Conservation (phyloP, 2,329 filamentous ascomycete species). For the Chaetomium olivaceum region DNA sequence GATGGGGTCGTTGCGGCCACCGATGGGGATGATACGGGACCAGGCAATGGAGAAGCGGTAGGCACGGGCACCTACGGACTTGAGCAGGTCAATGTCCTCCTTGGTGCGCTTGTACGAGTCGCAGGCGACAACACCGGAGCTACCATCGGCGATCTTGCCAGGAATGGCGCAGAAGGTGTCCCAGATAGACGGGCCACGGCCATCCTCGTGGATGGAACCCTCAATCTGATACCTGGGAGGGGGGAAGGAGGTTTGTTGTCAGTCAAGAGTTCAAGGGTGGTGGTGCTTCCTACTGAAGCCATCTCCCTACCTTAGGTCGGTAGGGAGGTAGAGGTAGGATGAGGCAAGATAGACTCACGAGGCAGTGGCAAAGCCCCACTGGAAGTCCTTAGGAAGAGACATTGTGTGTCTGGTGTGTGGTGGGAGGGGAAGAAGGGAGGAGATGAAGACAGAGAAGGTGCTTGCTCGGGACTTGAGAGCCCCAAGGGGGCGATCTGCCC, state of each 20-base stretch:
- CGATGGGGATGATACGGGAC: constrained; percentile 83
- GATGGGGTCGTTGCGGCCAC: constrained; percentile 77
- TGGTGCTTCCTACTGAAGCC: neutral
- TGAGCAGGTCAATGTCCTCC: constrained; percentile 76
- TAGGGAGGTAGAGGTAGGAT: neutral
- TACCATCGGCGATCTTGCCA: constrained; percentile 79
- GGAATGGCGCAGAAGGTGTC: constrained; percentile 81
- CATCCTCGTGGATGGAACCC: constrained; percentile 71
- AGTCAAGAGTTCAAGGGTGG: neutral
- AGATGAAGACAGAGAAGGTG: constrained; percentile 2
- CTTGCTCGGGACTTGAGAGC: constrained; percentile 1
- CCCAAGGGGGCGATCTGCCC: constrained; percentile 10
- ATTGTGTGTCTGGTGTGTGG: constrained; percentile 37
- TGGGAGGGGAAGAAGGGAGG: neutral
- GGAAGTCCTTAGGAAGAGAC: constrained; percentile 68
- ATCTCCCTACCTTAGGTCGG: no score
- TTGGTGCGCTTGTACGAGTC: constrained; percentile 81
- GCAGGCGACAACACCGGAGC: constrained; percentile 75
- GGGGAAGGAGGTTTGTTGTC: neutral
- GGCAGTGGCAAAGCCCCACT: constrained; percentile 80
- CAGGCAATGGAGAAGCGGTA: constrained; percentile 87
- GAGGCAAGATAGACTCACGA: constrained; percentile 51
- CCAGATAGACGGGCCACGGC: constrained; percentile 82
- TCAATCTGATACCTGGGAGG: constrained; percentile 78
- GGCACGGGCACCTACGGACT: constrained; percentile 68